phyloP scores from a whole-genome alignment of 148 eudicot species.

The Rhododendron ferrugineum region DNA sequence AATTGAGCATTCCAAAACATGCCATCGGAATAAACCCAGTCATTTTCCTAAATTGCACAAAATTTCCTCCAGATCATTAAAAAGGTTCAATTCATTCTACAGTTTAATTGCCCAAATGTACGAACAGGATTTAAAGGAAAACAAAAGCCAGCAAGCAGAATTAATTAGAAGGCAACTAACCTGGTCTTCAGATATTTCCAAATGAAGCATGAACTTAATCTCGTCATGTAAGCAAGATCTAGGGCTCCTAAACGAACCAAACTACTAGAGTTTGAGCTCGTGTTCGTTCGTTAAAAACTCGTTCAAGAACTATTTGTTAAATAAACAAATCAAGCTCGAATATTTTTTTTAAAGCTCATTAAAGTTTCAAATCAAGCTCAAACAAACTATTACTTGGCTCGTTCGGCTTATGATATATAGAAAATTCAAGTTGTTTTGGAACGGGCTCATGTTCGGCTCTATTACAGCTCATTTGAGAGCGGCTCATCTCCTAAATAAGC shows the following conservation, averaged over 20 bases:
- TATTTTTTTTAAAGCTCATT: not conserved
- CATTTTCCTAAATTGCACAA: not conserved
- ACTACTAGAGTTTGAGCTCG: not conserved
- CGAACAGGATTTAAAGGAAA: not conserved
- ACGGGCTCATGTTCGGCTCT: not conserved
- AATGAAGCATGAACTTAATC: not conserved
- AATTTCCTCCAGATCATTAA: not conserved
- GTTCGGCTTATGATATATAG: not conserved
- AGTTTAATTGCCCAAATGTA: not conserved
- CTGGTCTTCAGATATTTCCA: not conserved
- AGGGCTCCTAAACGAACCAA: not conserved
- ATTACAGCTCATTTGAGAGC: not conserved
- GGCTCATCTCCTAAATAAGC: not conserved
- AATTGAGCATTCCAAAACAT: not conserved
- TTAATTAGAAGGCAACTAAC: not conserved
- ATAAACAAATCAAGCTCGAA: not conserved
- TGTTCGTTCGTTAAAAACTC: not conserved
- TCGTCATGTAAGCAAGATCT: not conserved
- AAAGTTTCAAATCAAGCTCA: not conserved
- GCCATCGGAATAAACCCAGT: not conserved
- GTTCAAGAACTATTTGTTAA: not conserved
- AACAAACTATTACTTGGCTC: not conserved
- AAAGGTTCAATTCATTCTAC: not conserved
- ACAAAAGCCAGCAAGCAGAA: not conserved
- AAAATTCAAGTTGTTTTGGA: not conserved